These are phyloP conservation scores for Annulohypoxylon nitens DNA, from an alignment of 495 filamentous ascomycete genomes.

Conservation along the genomic window DNA sequence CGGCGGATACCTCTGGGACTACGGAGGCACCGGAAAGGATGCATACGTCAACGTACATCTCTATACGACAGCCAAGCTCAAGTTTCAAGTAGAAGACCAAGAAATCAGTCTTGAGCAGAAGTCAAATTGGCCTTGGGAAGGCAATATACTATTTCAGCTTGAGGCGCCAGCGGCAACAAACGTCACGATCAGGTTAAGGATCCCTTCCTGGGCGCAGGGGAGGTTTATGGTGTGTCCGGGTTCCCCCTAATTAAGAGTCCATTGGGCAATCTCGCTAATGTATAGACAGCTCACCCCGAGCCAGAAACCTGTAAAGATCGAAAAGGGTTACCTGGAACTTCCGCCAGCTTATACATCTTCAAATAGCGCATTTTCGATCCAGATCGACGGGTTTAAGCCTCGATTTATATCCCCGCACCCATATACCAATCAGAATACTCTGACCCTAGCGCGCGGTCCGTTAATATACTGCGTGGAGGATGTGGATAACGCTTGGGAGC, in stretches of 20 bases:
- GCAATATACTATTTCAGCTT: constrained; percentile 61
- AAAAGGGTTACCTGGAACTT: constrained; percentile 64
- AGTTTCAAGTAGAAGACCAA: constrained; percentile 54
- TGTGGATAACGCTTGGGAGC: constrained; percentile 68
- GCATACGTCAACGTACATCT: constrained; percentile 64
- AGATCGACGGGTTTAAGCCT: constrained; percentile 56
- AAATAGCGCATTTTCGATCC: constrained; percentile 49
- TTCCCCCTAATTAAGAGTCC: constrained; percentile 14
- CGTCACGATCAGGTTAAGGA: constrained; percentile 59
- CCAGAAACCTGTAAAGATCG: constrained; percentile 50
- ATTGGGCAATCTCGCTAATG: constrained; percentile 39
- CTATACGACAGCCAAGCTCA: constrained; percentile 62
- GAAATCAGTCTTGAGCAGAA: constrained; percentile 60
- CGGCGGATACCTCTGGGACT: constrained; percentile 68
- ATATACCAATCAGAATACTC: constrained; percentile 63
- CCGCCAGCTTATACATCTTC: constrained; percentile 52
- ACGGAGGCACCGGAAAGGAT: constrained; percentile 47
- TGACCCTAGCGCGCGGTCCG: constrained; percentile 66
- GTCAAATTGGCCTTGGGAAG: constrained; percentile 69
- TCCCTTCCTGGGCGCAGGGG: constrained; percentile 64
- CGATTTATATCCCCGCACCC: constrained; percentile 65
- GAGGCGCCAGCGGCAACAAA: constrained; percentile 50
- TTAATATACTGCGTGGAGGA: constrained; percentile 72
- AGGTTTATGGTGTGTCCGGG: constrained; percentile 55
- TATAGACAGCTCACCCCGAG: constrained; percentile 45